A percentile compares a stretch with the other conserved stretches of the same genome.
These are phyloP conservation scores for Thelonectria olida DNA, from an alignment of 2,329 filamentous ascomycete species.

Conservation along the genomic window DNA sequence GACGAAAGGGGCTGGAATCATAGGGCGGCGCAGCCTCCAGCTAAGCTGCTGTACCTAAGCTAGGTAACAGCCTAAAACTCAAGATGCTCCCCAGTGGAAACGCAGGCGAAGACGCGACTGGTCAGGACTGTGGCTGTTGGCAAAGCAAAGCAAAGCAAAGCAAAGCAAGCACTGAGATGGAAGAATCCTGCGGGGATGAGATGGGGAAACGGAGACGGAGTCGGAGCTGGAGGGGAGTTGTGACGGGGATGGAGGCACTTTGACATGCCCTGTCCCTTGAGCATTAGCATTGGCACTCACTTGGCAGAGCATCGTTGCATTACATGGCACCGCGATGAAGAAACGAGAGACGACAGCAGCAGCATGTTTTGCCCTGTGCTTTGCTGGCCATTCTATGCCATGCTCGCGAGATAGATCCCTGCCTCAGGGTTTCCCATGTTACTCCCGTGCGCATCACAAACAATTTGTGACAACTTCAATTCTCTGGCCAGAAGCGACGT, in stretches of 20 bases:
- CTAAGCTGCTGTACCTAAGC: neutral
- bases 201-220: neutral
- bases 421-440: slow-evolving; percentile 4
- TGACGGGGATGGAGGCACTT: slow-evolving; percentile 20
- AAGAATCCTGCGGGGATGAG: slow-evolving; percentile 11
- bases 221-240: neutral
- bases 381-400: slow-evolving; percentile 26
- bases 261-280: slow-evolving; percentile 9
- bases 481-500: slow-evolving; percentile 19
- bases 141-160: too few species aligned
- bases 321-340: too few species aligned
- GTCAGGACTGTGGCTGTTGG: slow-evolving; percentile 7
- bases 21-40: slow-evolving; percentile 11
- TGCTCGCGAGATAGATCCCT: slow-evolving; percentile 14
- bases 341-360: neutral
- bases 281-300: slow-evolving; percentile 14
- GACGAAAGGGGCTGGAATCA: neutral
- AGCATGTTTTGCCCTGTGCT: slow-evolving; percentile 13
- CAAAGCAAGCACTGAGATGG: slow-evolving; percentile 11
- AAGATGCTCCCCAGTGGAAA: slow-evolving; percentile 11
- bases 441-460: neutral
- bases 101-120: slow-evolving; percentile 18
- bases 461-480: too few species aligned
- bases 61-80: slow-evolving; percentile 3
- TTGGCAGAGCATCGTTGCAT: neutral